Evolutionary conservation across 2,329 filamentous ascomycete species (phyloP).

Genomic region (Fusarium mundagurra): DNA sequence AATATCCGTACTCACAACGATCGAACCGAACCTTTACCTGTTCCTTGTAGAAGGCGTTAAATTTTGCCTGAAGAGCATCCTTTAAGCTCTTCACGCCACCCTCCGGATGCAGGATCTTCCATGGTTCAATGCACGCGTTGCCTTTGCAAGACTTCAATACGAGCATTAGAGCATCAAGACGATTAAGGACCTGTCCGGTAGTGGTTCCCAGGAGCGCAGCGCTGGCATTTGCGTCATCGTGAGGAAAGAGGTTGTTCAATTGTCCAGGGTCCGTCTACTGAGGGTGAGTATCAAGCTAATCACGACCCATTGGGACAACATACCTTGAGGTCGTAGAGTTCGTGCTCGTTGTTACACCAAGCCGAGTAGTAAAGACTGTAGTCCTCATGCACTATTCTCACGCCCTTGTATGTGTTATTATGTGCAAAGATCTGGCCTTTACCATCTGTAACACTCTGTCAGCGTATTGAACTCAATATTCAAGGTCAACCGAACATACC

Average conservation of each 20-base stretch:
- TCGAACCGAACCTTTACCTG: constrained; percentile 60
- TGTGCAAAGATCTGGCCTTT: constrained; percentile 18
- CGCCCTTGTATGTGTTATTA: constrained; percentile 69
- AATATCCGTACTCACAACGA: constrained; percentile 65
- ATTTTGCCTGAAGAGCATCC: constrained; percentile 59
- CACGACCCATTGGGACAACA: too few species aligned
- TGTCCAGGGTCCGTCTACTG: constrained; percentile 62
- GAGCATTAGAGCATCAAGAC: constrained; percentile 67
- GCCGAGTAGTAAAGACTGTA: constrained; percentile 74
- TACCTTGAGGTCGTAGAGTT: constrained; percentile 70
- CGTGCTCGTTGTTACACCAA: constrained; percentile 75
- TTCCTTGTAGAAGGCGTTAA: constrained; percentile 63
- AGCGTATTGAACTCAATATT: background rate
- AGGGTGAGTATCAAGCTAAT: constrained; percentile 10
- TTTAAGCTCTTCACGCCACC: constrained; percentile 60
- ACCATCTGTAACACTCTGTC: constrained; percentile 26
- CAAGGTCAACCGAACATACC: constrained; percentile 16
- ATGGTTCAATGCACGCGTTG: constrained; percentile 63
- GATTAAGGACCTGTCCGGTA: constrained; percentile 54
- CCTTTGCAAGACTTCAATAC: constrained; percentile 70
- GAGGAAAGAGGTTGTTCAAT: constrained; percentile 54
- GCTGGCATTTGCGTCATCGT: background rate
- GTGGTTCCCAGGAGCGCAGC: constrained; percentile 33
- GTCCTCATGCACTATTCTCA: constrained; percentile 61
- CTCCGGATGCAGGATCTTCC: constrained; percentile 64